Evolutionary conservation across 2,329 filamentous ascomycete genomes (phyloP).

Genomic region (Pleoardoris graminearum): DNA sequence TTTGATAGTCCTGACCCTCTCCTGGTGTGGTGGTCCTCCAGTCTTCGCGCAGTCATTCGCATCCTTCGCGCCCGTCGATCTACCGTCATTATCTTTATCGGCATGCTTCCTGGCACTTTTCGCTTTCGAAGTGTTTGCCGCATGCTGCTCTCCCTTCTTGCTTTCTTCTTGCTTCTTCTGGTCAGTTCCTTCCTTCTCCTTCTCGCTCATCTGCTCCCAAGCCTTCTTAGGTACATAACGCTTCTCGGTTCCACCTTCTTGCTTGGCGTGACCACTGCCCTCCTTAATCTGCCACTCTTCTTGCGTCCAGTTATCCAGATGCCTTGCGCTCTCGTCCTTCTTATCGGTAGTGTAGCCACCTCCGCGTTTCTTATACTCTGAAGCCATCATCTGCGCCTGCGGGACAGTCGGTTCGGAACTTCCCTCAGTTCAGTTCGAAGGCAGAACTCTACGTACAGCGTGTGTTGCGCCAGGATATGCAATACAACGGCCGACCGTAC

Average conservation of each 20-base stretch:
- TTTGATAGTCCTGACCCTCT: conserved; percentile 32
- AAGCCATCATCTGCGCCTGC: conserved; percentile 54
- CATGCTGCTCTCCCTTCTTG: conserved; percentile 51
- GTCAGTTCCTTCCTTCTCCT: conserved; percentile 53
- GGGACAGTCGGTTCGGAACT: no score
- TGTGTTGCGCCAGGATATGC: background rate
- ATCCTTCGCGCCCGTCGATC: conserved; percentile 21
- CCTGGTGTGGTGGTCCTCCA: conserved; percentile 33
- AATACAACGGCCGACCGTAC: no score
- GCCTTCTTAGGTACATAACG: conserved; percentile 54
- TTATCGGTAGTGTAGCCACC: conserved; percentile 53
- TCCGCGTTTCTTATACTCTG: conserved; percentile 54
- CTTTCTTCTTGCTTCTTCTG: conserved; percentile 51
- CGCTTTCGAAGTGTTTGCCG: conserved; percentile 49
- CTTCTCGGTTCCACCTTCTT: conserved; percentile 50
- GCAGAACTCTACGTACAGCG: no score
- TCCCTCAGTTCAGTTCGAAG: no score
- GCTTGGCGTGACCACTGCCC: conserved; percentile 49
- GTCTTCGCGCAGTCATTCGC: conserved; percentile 37
- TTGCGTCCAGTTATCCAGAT: conserved; percentile 52
- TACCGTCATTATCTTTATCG: conserved; percentile 30
- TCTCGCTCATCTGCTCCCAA: conserved; percentile 53
- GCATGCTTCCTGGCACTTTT: conserved; percentile 47
- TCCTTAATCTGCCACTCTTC: conserved; percentile 57
- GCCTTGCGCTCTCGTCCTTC: conserved; percentile 49